These are phyloP conservation scores for Cladosporium velox DNA, from an alignment of 2,329 filamentous ascomycete species.

Conservation along the genomic window DNA sequence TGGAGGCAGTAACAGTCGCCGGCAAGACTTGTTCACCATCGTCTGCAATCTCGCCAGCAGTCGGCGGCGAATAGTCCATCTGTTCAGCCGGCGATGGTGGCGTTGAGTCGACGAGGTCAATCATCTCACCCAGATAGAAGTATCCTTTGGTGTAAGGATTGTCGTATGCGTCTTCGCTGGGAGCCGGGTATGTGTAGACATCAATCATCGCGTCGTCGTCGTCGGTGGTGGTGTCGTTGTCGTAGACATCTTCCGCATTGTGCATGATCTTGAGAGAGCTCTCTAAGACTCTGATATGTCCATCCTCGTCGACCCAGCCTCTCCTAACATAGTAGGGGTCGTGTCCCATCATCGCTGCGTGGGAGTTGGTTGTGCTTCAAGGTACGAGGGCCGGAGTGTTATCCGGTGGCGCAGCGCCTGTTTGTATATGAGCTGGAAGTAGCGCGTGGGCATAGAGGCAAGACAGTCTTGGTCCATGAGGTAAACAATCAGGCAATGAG, in stretches of 20 bases:
- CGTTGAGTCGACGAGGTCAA: background rate
- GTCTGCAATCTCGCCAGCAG: background rate
- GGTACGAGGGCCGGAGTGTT: background rate
- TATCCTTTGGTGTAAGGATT: background rate
- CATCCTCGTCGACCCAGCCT: background rate
- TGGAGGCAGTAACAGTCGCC: background rate
- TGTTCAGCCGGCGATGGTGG: background rate
- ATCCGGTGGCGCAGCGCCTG: background rate
- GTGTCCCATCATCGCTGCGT: background rate
- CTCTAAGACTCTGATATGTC: background rate
- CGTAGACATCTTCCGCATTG: background rate
- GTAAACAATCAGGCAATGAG: background rate
- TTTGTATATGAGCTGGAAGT: background rate
- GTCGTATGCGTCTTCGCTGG: background rate
- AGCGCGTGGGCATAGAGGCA: background rate
- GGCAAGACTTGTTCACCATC: background rate
- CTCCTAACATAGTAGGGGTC: background rate
- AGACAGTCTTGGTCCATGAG: background rate
- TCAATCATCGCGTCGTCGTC: background rate
- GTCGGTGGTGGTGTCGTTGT: background rate
- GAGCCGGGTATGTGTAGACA: background rate
- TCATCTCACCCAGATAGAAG: background rate
- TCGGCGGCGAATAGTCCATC: background rate
- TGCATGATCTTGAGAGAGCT: constrained; percentile 3
- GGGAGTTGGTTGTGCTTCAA: background rate